Percentiles rank a stretch among this genome's conserved stretches.
Evolutionary conservation across 2,329 filamentous ascomycete species (phyloP).

Genomic region (Cladorrhinum sp.): DNA sequence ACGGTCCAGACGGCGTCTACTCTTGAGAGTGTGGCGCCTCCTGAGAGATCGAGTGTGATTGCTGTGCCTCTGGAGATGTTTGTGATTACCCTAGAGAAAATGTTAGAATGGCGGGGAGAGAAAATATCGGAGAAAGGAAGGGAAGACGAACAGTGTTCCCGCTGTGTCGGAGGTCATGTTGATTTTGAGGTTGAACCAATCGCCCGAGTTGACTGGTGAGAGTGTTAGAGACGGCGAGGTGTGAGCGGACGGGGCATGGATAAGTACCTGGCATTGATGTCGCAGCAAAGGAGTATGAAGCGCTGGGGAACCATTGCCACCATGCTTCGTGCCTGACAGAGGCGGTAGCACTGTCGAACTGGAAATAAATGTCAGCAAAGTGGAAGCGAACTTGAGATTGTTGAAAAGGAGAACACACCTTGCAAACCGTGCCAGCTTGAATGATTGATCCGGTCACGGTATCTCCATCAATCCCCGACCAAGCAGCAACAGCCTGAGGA

Average conservation of each 20-base stretch:
- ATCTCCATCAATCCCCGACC: constrained; percentile 30
- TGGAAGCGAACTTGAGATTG: background rate
- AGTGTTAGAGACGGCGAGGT: background rate
- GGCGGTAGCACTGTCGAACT: constrained; percentile 25
- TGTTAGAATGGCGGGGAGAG: background rate
- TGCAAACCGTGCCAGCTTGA: constrained; percentile 28
- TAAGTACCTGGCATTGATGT: constrained; percentile 21
- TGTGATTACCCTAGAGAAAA: constrained; percentile 18
- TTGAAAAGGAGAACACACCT: constrained; percentile 14
- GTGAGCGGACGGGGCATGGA: background rate
- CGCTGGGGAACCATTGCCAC: constrained; percentile 27
- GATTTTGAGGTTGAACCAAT: constrained; percentile 29
- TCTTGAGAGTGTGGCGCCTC: constrained; percentile 22
- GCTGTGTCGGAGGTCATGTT: constrained; percentile 22
- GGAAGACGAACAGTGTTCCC: constrained; percentile 20
- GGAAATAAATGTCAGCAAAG: background rate
- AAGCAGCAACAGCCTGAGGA: constrained; percentile 27
- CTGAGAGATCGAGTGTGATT: constrained; percentile 16
- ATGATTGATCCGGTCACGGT: constrained; percentile 20
- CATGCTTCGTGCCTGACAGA: constrained; percentile 23
- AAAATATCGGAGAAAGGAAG: no score
- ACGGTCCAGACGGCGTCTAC: constrained; percentile 30
- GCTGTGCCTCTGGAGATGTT: constrained; percentile 20
- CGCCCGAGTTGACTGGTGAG: constrained; percentile 22
- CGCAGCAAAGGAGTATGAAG: constrained; percentile 15